Evolutionary conservation across 306 rosid species (phyloP).

Genomic region (Cucurbita moschata): DNA sequence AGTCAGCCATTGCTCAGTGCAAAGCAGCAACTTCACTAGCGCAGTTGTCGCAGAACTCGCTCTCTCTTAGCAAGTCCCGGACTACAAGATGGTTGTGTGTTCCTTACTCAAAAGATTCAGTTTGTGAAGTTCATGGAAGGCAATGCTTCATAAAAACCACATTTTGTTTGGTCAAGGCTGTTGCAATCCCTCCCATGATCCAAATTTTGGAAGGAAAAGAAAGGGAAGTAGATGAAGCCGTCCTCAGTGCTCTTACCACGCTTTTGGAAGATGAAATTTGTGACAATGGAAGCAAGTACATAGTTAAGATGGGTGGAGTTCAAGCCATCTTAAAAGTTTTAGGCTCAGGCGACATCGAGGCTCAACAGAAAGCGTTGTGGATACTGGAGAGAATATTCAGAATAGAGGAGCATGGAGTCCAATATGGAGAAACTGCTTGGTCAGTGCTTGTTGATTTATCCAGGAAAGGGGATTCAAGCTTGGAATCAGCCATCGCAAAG

Average conservation of each 20-base stretch:
- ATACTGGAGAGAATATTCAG: constrained; percentile 69
- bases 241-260: constrained; percentile 52
- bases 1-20: constrained; percentile 36
- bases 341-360: constrained; percentile 38
- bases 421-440: constrained; percentile 58
- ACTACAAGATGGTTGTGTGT: constrained; percentile 54
- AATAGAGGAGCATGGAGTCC: constrained; percentile 38
- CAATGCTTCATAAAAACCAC: constrained; percentile 50
- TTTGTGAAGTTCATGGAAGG: constrained; percentile 68
- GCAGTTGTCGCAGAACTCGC: constrained; percentile 65
- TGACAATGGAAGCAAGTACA: constrained; percentile 56
- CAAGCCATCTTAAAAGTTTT: constrained; percentile 38
- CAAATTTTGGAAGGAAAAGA: constrained; percentile 49
- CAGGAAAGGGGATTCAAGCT: constrained; percentile 48
- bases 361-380: constrained; percentile 73
- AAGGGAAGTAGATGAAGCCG: constrained; percentile 57
- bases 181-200: constrained; percentile 48
- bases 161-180: constrained; percentile 71
- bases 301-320: constrained; percentile 46
- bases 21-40: constrained; percentile 71
- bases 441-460: constrained; percentile 75
- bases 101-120: constrained; percentile 32
- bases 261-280: constrained; percentile 64
- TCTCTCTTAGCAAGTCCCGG: constrained; percentile 36
- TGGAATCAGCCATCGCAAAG: constrained; percentile 63